A percentile compares a stretch with the other conserved stretches of the same genome.
phyloP scores from a whole-genome alignment of 306 rosid genomes.

The Pueraria montana region DNA sequence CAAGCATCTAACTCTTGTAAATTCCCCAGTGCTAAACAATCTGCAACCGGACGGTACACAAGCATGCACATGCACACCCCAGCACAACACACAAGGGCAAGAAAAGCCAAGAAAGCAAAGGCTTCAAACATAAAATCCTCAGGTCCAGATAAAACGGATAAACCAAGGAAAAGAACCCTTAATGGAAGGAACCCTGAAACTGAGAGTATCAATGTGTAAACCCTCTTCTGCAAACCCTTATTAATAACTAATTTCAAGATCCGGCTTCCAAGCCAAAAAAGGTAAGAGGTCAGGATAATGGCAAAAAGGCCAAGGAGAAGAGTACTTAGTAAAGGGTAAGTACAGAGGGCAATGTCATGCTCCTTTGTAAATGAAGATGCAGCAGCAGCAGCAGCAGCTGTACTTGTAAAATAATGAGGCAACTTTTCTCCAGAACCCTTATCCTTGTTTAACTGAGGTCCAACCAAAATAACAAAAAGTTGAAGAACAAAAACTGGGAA shows the following conservation, averaged over 20 bases:
- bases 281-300: conserved; percentile 77
- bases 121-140: conserved; percentile 80
- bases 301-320: conserved; percentile 88
- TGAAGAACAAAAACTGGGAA: conserved; percentile 86
- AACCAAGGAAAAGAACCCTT: conserved; percentile 92
- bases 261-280: conserved; percentile 94
- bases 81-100: conserved; percentile 82
- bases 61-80: conserved; percentile 94
- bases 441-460: conserved; percentile 63
- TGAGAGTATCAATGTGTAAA: conserved; percentile 82
- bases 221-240: conserved; percentile 96
- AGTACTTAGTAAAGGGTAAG: conserved; percentile 92
- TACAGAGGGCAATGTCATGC: conserved; percentile 83
- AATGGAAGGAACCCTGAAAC: conserved; percentile 92
- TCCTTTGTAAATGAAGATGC: conserved; percentile 47
- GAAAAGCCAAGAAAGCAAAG: conserved; percentile 90
- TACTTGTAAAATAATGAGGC: conserved; percentile 72
- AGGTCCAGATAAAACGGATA: conserved; percentile 80
- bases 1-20: too few relatives aligned
- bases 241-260: conserved; percentile 94
- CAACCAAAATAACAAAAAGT: conserved; percentile 75
- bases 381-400: too few relatives aligned
- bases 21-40: conserved; percentile 86
- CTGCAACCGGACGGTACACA: conserved; percentile 93
- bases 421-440: conserved; percentile 60